These are phyloP conservation scores for Xerophyta viscosa DNA, from an alignment of 106 monocot species.

Conservation along the genomic window DNA sequence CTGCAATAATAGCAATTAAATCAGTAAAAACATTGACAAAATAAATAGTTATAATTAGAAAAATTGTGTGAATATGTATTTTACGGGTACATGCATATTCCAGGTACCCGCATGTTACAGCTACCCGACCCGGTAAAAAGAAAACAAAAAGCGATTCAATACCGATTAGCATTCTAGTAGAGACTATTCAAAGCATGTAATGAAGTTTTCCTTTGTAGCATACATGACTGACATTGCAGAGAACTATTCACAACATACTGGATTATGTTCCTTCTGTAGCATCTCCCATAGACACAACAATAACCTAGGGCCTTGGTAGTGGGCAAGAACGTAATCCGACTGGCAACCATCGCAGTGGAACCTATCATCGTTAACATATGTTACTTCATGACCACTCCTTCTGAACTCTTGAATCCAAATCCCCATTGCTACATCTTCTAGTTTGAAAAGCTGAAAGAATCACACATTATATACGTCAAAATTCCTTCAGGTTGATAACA, in stretches of 20 bases:
- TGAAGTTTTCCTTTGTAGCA: no score
- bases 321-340: slow-evolving; percentile 63
- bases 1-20: no score
- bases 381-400: slow-evolving; percentile 45
- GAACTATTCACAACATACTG: slow-evolving; percentile 70
- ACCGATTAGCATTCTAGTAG: no score
- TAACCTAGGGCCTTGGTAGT: slow-evolving; percentile 76
- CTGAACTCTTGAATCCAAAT: slow-evolving; percentile 83
- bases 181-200: no score
- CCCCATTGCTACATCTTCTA: slow-evolving; percentile 95
- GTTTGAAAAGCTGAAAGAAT: slow-evolving; percentile 63
- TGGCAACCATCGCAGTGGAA: slow-evolving; percentile 63
- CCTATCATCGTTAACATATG: slow-evolving; percentile 52
- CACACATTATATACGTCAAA: neutral
- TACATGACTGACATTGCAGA: no score
- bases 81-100: no score
- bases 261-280: slow-evolving; percentile 34
- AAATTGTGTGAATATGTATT: no score
- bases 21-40: no score
- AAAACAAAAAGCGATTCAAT: no score
- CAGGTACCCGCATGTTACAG: no score
- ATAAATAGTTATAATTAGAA: no score
- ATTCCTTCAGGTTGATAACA: neutral
- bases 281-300: slow-evolving; percentile 87
- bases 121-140: no score